phyloP scores from a whole-genome alignment of 345 rosid genomes.

The Lenwebbia sp. region DNA sequence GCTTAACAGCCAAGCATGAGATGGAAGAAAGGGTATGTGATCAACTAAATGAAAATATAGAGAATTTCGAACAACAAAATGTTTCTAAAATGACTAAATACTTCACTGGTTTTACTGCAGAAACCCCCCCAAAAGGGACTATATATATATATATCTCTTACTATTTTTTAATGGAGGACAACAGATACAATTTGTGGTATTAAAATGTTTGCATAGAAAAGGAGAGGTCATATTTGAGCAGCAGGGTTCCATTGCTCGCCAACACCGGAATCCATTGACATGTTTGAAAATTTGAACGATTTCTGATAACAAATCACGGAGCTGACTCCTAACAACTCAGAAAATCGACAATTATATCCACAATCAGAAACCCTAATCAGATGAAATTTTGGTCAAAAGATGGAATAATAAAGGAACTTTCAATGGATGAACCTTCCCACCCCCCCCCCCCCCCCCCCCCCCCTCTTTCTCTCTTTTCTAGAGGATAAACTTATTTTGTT shows the following conservation, averaged over 20 bases:
- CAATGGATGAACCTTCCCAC: background rate
- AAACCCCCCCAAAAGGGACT: background rate
- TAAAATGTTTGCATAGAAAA: background rate
- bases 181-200: background rate
- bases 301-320: background rate
- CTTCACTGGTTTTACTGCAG: background rate
- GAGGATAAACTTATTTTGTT: background rate
- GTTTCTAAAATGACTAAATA: background rate
- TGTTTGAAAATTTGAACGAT: background rate
- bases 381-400: background rate
- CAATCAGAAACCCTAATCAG: background rate
- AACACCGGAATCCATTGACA: background rate
- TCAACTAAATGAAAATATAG: background rate
- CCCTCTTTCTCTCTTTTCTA: background rate
- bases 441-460: too few species aligned
- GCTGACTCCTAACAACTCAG: background rate
- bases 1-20: background rate
- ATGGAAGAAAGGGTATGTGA: background rate
- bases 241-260: background rate
- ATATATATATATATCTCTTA: background rate
- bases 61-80: background rate
- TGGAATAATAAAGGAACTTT: background rate
- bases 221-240: background rate
- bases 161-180: background rate
- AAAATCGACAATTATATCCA: background rate